phyloP scores from a whole-genome alignment of 1,284 basidiomycete genomes.

The Abortiporus biennis region DNA sequence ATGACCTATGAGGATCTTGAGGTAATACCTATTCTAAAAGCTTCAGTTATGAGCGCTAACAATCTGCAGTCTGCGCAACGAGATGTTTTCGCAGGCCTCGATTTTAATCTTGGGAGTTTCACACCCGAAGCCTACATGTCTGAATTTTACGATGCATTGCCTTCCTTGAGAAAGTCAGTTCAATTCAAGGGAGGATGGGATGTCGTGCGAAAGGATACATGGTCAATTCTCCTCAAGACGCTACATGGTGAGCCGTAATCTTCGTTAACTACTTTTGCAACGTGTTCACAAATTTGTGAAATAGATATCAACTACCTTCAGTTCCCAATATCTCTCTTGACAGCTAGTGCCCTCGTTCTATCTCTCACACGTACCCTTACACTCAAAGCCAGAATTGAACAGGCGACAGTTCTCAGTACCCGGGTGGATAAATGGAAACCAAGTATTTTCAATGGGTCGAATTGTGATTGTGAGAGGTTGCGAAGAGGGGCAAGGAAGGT shows the following conservation, averaged over 20 bases:
- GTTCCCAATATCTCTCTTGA: slow-evolving; percentile 46
- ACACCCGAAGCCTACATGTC: slow-evolving; percentile 53
- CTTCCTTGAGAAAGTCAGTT: slow-evolving; percentile 39
- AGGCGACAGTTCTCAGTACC: background rate
- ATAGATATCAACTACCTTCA: slow-evolving; percentile 42
- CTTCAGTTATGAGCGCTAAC: background rate
- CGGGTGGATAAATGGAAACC: slow-evolving; percentile 2
- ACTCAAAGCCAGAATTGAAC: background rate
- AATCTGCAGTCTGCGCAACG: slow-evolving; percentile 44
- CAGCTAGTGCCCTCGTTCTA: slow-evolving; percentile 40
- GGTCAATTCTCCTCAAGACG: slow-evolving; percentile 40
- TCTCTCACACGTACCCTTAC: slow-evolving; percentile 22
- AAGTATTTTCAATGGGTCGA: background rate
- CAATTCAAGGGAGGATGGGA: slow-evolving; percentile 36
- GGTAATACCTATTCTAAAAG: slow-evolving; percentile 23
- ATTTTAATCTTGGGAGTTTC: slow-evolving; percentile 40
- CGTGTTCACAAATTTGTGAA: background rate
- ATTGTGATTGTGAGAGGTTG: background rate
- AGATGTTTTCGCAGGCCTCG: slow-evolving; percentile 43
- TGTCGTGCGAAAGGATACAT: slow-evolving; percentile 36
- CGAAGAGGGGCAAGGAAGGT: background rate
- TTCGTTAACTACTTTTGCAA: slow-evolving; percentile 1
- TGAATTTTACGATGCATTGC: slow-evolving; percentile 50
- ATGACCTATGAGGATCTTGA: slow-evolving; percentile 44
- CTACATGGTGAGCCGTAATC: slow-evolving; percentile 33